Conservation (phyloP, 352 stramenopile species). For the Pythium coloratum region DNA sequence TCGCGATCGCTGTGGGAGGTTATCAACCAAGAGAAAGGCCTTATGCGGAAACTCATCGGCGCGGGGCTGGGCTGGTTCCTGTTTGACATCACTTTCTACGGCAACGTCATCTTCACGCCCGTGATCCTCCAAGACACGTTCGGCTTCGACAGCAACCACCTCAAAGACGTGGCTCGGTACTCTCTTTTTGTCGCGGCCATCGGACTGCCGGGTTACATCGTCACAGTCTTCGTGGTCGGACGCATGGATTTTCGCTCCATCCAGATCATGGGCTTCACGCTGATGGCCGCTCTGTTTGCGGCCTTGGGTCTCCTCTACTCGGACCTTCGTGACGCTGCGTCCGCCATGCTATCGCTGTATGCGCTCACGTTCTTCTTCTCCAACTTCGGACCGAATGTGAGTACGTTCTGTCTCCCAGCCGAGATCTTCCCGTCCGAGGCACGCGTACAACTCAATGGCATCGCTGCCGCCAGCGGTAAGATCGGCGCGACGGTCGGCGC, state of each 20-base stretch:
- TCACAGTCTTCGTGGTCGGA: conserved; percentile 63
- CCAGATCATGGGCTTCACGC: conserved; percentile 77
- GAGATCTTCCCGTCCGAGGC: conserved; percentile 76
- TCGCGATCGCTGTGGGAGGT: conserved; percentile 31
- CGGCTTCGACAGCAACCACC: conserved; percentile 53
- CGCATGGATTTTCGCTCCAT: conserved; percentile 74
- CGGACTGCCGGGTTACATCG: conserved; percentile 69
- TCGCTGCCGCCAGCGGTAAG: conserved; percentile 78
- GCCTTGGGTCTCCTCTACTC: conserved; percentile 55
- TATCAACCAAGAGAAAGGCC: conserved; percentile 29
- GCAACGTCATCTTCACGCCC: conserved; percentile 87
- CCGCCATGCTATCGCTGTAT: conserved; percentile 64
- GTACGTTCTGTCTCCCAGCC: conserved; percentile 81
- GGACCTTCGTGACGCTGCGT: conserved; percentile 40
- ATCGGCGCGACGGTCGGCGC: conserved; percentile 59
- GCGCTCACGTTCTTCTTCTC: conserved; percentile 88
- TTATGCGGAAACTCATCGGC: conserved; percentile 69
- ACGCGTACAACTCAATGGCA: conserved; percentile 80
- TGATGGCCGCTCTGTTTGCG: conserved; percentile 73
- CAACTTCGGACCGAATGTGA: conserved; percentile 88
- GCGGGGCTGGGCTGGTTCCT: conserved; percentile 90
- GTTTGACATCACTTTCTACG: conserved; percentile 91
- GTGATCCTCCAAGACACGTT: conserved; percentile 78
- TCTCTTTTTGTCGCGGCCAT: conserved; percentile 71
- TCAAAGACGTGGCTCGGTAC: conserved; percentile 58